Evolutionary conservation across 2,329 filamentous ascomycete species (phyloP).

Genomic region (Xylaria sp.): DNA sequence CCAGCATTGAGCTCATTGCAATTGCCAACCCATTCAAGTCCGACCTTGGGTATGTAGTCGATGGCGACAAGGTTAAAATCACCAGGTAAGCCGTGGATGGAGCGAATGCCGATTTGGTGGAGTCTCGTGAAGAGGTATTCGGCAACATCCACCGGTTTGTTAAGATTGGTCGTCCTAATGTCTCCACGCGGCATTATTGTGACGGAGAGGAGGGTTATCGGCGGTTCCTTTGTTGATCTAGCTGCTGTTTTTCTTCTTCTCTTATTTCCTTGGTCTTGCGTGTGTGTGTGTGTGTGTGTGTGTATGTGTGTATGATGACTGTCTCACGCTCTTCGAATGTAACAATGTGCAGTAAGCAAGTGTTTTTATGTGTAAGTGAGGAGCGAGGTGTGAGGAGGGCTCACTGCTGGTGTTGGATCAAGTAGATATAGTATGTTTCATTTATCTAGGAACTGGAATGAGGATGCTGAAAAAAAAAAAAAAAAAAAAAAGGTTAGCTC

Average conservation of each 20-base stretch:
- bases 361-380: not conserved
- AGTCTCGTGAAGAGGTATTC: conserved; percentile 76
- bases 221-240: not conserved
- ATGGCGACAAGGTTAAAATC: conserved; percentile 79
- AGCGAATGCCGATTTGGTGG: conserved; percentile 71
- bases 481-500: not conserved
- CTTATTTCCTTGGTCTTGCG: too few species aligned
- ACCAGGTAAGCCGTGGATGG: conserved; percentile 75
- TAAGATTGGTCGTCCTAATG: conserved; percentile 57
- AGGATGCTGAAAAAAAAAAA: too few species aligned
- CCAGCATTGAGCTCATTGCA: conserved; percentile 80
- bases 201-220: not conserved
- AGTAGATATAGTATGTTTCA: too few species aligned
- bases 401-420: too few species aligned
- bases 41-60: conserved; percentile 70
- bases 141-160: conserved; percentile 68
- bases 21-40: conserved; percentile 74
- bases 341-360: not conserved
- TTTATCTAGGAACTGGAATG: conserved; percentile 1
- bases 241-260: too few species aligned
- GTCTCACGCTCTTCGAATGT: not conserved
- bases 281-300: too few species aligned
- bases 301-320: not conserved
- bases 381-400: too few species aligned
- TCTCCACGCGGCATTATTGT: conserved; percentile 49